Evolutionary conservation across 495 filamentous ascomycete species (phyloP).

Genomic region (Hyaloscypha hepaticicola): DNA sequence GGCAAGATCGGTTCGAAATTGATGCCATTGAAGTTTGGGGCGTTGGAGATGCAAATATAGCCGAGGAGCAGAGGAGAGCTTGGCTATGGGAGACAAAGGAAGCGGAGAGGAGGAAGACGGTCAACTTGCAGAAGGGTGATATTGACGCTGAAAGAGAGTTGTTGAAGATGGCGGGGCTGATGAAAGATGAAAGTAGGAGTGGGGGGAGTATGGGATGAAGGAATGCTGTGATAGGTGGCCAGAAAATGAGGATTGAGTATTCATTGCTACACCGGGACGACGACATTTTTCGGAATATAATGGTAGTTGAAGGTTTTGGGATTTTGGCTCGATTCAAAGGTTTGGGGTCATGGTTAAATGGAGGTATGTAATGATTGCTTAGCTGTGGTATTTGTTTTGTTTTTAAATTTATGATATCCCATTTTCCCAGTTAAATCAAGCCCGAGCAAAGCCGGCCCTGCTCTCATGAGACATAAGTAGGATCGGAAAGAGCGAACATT

Average conservation of each 20-base stretch:
- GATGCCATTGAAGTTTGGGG: slow-evolving; percentile 15
- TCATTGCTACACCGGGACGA: not conserved
- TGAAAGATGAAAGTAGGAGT: slow-evolving; percentile 4
- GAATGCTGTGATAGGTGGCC: not conserved
- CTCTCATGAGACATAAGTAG: too few relatives aligned
- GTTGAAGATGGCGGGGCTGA: slow-evolving; percentile 12
- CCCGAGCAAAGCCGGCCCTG: too few relatives aligned
- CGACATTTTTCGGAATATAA: not conserved
- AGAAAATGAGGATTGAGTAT: not conserved
- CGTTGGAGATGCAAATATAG: slow-evolving; percentile 9
- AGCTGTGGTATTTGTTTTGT: not conserved
- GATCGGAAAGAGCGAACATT: too few relatives aligned
- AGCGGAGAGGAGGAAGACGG: slow-evolving; percentile 9
- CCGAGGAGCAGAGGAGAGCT: slow-evolving; percentile 10
- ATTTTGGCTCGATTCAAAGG: not conserved
- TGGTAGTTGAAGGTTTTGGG: not conserved
- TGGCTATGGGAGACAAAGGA: slow-evolving; percentile 8
- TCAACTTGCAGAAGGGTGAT: slow-evolving; percentile 1
- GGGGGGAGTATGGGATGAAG: not conserved
- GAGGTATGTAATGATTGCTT: not conserved
- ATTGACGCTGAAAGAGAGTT: slow-evolving; percentile 8
- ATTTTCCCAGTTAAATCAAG: too few relatives aligned
- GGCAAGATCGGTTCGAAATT: slow-evolving; percentile 16
- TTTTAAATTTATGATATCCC: not conserved
- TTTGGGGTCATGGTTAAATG: slow-evolving; percentile 3